These are phyloP conservation scores for Mycena sp. DNA, from an alignment of 1,284 basidiomycete species.

Conservation along the genomic window DNA sequence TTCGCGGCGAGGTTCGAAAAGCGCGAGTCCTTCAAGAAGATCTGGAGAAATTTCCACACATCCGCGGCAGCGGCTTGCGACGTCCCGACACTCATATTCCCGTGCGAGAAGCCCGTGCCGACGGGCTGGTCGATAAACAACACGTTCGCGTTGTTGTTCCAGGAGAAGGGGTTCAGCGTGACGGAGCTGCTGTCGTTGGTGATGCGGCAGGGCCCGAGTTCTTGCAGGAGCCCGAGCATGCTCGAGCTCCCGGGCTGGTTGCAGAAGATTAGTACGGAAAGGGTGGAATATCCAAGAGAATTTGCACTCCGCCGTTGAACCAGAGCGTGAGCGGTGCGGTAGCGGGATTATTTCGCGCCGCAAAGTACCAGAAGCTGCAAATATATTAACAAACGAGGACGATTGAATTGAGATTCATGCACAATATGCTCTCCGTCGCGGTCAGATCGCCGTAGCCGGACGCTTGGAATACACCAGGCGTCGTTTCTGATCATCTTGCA, in stretches of 20 bases:
- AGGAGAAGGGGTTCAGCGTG: slow-evolving; percentile 65
- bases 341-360: slow-evolving; percentile 61
- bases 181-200: slow-evolving; percentile 64
- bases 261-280: not conserved
- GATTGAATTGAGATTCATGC: slow-evolving; percentile 24
- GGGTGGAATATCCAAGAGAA: not conserved
- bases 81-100: slow-evolving; percentile 56
- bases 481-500: slow-evolving; percentile 50
- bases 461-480: slow-evolving; percentile 62
- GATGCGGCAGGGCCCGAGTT: slow-evolving; percentile 50
- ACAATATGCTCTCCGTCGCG: slow-evolving; percentile 64
- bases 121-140: slow-evolving; percentile 70
- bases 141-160: slow-evolving; percentile 72
- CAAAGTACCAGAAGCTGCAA: slow-evolving; percentile 76
- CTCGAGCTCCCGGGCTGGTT: slow-evolving; percentile 46
- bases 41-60: slow-evolving; percentile 71
- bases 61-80: slow-evolving; percentile 63
- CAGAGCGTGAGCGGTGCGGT: slow-evolving; percentile 68
- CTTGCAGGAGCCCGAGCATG: slow-evolving; percentile 73
- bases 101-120: slow-evolving; percentile 69
- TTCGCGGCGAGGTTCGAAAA: slow-evolving; percentile 61
- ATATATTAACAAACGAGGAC: not conserved
- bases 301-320: slow-evolving; percentile 73
- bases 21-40: slow-evolving; percentile 66
- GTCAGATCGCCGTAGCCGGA: slow-evolving; percentile 69